Evolutionary conservation across 2,329 filamentous ascomycete genomes (phyloP), one percentile per base, ranked within the genome.

Genomic region (Emmonsia crescens): DNA sequence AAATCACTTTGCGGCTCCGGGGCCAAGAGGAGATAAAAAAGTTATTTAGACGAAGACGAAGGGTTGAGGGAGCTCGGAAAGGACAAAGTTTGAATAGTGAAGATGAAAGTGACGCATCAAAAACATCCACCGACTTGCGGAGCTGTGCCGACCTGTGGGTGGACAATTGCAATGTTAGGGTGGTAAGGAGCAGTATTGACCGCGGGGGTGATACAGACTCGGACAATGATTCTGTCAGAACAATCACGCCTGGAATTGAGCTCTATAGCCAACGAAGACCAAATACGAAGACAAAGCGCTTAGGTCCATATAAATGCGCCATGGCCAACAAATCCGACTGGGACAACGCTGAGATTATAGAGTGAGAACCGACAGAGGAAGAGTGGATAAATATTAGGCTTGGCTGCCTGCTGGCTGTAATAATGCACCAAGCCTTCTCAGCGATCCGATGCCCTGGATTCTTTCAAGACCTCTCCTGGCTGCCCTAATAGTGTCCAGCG

Each of bases 1-100:
- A 96, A 71, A 75, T 96, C 67, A 94, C 83, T 58, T 75, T 96
- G 57, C 82, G 93, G 38, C 78, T 84, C 42, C 82, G 89, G 29
- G 91, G 88, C 0, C 74, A 81, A 60, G 87, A 88, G 62, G 87
- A 91, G 66, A 77, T 92, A 0, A 82, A 85, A 48, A 85, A 85
- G 66, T 68, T 96, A 31, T 79, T 91, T 67, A 89, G 84, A 71
- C 19, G 24, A 76, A 76, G 62, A 78, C 75, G 63, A 75, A 73
- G 65, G 65, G 64, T n/a, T 72, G 69, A 4, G 73, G 65, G 59
- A 70, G 60, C 21, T 31, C 21, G 9, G 8, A 59, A 51, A 29
- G 31, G 6, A 12, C 31, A 49, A 21, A 24, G 16, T 8, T 38
- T 29, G 46, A 51, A 54, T 12, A 38, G 33, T 16, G 59, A 60